Evolutionary conservation across 2,329 filamentous ascomycete genomes (phyloP), one percentile per base, ranked within the genome.

Genomic region (Penicillium sp.): DNA sequence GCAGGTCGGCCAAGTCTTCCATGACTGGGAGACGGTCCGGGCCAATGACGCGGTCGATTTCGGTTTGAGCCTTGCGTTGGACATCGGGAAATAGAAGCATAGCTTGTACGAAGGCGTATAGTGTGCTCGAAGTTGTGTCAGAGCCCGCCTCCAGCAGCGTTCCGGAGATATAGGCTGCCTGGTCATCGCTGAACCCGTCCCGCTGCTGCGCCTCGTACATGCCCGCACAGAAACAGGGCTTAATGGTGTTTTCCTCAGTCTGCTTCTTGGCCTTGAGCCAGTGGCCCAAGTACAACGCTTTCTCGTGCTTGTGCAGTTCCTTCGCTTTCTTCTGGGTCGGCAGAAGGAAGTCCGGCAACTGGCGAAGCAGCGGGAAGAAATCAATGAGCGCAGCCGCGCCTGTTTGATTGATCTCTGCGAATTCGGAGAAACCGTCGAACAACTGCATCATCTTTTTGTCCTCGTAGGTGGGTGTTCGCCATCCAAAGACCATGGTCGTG

Each of bases 401-500:
- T 14, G 76, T 76, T 60, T 77, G 75, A 53, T 74, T 77, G 44
- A 81, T 66, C n/a, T 74, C 70, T 13, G 75, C 72, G 40, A 82
- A 81, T 47, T 78, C 73, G 7, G 72, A 71, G 57, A 80, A 77
- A 41, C 76, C 77, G 37, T 71, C 69, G 40, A 79, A 80, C 2
- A 83, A 69, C 58, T 80, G 75, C 60, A 74, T 71, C 50, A 82
- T 69, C 22, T 76, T 74, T 6, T 73, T 68, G 49, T 83, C 76
- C 7, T 80, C 73, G 59, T 78, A 72, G 0, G 66, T 75, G 0
- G 73, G 67, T 1, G 75, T 76, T 10, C 80, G 76, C 61, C 76
- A 82, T 6, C 80, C 82, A 55, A 81, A 84, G 0, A 81, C 72
- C 74, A 84, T 83, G 3, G 77, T 77, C 0, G 81, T 83, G 0